Conservation (phyloP, 768 basidiomycete genomes). For the Kwoniella dejecticola region DNA sequence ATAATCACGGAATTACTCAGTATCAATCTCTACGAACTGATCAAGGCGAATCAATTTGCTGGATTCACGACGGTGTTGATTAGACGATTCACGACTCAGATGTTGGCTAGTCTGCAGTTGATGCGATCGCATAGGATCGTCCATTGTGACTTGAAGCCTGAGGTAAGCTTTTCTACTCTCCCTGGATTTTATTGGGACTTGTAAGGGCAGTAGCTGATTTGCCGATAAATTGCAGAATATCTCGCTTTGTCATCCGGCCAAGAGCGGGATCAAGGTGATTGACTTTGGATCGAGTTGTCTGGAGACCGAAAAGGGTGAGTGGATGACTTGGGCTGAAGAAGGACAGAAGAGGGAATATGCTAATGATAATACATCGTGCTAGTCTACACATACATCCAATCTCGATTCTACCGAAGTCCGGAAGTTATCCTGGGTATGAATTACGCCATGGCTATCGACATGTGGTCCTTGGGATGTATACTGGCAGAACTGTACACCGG, state of each 20-base stretch:
- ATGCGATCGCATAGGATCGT: constrained; percentile 98
- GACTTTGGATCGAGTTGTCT: constrained; percentile 99
- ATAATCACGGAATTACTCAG: constrained; percentile 97
- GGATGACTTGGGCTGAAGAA: no score
- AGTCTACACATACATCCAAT: constrained; percentile 99
- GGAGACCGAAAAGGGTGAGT: constrained; percentile 94
- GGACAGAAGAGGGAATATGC: neutral
- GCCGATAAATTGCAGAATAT: constrained; percentile 75
- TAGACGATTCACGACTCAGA: constrained; percentile 92
- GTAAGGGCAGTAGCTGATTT: neutral
- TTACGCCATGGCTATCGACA: constrained; percentile 98
- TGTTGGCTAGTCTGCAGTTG: constrained; percentile 84
- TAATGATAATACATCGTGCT: constrained; percentile 5
- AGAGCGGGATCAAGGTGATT: constrained; percentile 96
- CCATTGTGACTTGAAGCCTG: constrained; percentile 97
- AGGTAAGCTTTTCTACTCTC: constrained; percentile 62
- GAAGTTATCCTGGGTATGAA: constrained; percentile 99
- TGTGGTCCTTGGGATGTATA: constrained; percentile 99
- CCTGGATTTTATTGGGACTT: neutral
- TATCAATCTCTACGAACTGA: constrained; percentile 97
- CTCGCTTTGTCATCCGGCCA: constrained; percentile 86
- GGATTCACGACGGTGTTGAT: constrained; percentile 97
- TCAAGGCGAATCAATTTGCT: constrained; percentile 97
- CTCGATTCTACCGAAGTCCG: constrained; percentile 98
- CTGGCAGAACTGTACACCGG: constrained; percentile 96